Base-by-base conservation (phyloP, 2,329 filamentous ascomycete genomes). In the Knoxdaviesia capensis region DNA sequence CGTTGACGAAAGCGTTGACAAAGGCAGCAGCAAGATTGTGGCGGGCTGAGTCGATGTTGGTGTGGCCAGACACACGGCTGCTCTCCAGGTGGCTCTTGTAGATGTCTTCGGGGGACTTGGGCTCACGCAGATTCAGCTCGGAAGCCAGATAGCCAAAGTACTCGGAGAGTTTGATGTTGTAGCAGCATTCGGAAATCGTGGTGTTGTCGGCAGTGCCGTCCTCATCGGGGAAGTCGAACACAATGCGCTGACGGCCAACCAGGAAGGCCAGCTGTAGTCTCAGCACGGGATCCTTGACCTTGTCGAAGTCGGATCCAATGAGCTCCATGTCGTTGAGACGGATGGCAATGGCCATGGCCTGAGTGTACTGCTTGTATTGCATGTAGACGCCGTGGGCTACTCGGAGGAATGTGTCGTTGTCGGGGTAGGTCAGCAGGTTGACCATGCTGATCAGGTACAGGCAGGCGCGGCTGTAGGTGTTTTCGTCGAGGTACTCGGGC, bases 391-490 rank as follows among this genome's bases (percentile, higher is more conserved):
- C 73, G 63, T 96, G 90, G 39, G 88, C 87, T 6, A 88, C 93
- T 49, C 77, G 79, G 46, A 98, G 77, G 62, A 98, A 96, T 52
- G 83, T 78, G 56, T 94, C 84, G 60, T 98, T 94, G 61, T 98
- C 90, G 37, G 90, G 90, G 55, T 93, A 96, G 42, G 90, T 94
- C 58, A 98, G 76, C 20, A 98, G 74, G 55, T 90, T 93, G 50
- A 98, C 90, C 83, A 96, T 96, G 66, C 85, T 93, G 52, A 93
- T 85, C 80, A 98, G 94, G 64, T 98, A 98, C 50, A 98, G 64
- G 57, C 90, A 96, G 43, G 94, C 90, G 54, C 90, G 71, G 41
- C 81, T 69, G 58, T 93, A 98, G 30, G 87, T 96, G 62, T 96
- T 80, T 58, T 92, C 80, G 58, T 98, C 90, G 41, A 98, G 71